Conservation (phyloP, 2,329 filamentous ascomycete species). For the Aspergillus proliferans region DNA sequence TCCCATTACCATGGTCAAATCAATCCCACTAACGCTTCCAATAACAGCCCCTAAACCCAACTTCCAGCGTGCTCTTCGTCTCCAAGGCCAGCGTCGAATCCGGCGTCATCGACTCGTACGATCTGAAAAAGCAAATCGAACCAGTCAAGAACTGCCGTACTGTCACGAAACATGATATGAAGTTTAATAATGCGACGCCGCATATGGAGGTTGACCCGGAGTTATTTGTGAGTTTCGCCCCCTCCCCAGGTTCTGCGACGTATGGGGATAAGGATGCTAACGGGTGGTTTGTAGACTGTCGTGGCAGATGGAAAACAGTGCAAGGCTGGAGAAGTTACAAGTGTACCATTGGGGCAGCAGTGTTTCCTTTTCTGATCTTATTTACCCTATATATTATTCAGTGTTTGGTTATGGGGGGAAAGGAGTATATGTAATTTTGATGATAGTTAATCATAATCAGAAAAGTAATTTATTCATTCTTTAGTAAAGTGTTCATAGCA, state of each 20-base stretch:
- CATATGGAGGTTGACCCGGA: constrained; percentile 84
- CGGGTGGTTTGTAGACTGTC: constrained; percentile 46
- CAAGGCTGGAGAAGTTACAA: constrained; percentile 61
- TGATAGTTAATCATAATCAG: no score
- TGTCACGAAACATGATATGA: constrained; percentile 77
- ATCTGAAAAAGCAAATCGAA: constrained; percentile 68
- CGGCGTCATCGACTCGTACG: constrained; percentile 60
- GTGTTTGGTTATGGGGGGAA: neutral
- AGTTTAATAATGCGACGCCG: constrained; percentile 71
- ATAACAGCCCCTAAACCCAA: constrained; percentile 54
- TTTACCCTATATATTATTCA: neutral
- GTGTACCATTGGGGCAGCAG: constrained; percentile 65
- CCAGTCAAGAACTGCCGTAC: constrained; percentile 65
- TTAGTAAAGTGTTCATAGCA: no score
- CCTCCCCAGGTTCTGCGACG: neutral
- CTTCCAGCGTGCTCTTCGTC: constrained; percentile 70
- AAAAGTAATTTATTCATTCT: no score
- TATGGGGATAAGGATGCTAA: neutral
- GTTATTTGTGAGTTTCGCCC: constrained; percentile 54
- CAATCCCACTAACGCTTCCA: neutral
- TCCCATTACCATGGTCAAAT: neutral
- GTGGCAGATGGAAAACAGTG: constrained; percentile 70
- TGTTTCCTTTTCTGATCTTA: constrained; percentile 64
- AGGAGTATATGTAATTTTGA: neutral
- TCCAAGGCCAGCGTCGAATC: constrained; percentile 59